Base-by-base conservation (phyloP, 225 moss, liverwort and hornwort genomes). In the Climacium dendroides region DNA sequence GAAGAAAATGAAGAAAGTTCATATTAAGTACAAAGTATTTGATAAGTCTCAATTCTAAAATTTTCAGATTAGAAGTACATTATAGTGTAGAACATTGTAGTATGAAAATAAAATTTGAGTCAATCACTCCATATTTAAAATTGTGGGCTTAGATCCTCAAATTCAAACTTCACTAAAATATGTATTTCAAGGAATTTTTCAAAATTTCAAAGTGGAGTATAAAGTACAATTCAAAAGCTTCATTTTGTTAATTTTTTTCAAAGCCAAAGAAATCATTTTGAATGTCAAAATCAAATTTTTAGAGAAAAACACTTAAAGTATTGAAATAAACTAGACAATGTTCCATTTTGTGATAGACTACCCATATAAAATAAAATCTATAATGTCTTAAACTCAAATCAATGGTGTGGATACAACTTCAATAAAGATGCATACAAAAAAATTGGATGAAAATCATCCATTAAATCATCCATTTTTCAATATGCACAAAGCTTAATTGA, bases 191-290 rank as follows among this genome's bases (percentile, higher is more conserved):
- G 3, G 12, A 67, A 23, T 37, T 12, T 19, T 37, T 6, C 5
- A 24, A 69, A 39, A 13, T 13, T 70, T 25, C 2, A 9, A 34
- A 12, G 70, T 5, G 1, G 9, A 8, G 9, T 41, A 8, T 0
- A 41, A 25, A 15, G 0, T 26, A 0, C 9, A 8, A 8, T 70
- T 39, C 0, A 25, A 0, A 70, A 70, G 41, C 15, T 3, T 71
- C 2, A 15, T 43, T 70, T 3, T 25, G 3, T 2, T 14, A 8
- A 0, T 25, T 41, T 41, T 66, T 39, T 1, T 14, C 5, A 25
- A 70, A 39, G 0, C 1, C 0, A 41, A 9, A 15, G 7, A 26
- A 70, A 26, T 26, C 0, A 0, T 70, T 70, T 41, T 8, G 15
- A 41, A 14, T 22, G 8, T 70, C 14, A 39, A 69, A 67, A 67